Base-by-base conservation (phyloP, 805 yeast species). In the Saccharomycopsis capsularis region DNA sequence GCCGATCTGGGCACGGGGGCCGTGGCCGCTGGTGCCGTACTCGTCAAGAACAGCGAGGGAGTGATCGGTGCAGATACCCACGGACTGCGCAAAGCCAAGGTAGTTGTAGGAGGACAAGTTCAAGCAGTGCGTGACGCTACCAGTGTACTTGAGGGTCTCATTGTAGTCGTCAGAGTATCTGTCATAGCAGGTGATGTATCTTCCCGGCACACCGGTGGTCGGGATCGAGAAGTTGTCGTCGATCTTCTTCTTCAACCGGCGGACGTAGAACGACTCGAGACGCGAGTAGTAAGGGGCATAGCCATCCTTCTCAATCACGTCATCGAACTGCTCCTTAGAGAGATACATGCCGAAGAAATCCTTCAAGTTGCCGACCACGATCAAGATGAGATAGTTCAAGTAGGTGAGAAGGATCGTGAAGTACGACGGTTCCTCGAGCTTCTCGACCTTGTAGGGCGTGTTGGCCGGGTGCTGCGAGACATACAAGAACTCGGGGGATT, bases 201-300 rank as follows among this genome's bases (percentile, higher is more conserved):
- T 79, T 24, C 99, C 99, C 1, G 99, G 98, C 19, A 91, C 98
- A 45, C 97, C 98, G 52, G 85, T 84, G n/a, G 95, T 87, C 39
- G 96, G 96, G 63, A 96, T 80, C 1, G 95, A 87, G 65, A 93
- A 93, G 66, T 96, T 88, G 67, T 91, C 98, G 63, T 86, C 95
- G 51, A 93, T 78, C 66, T 96, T 84, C 57, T 76, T 78, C 64
- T 93, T 90, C 73, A 93, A 76, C 60, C 98, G 81, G 59, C 99
- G 82, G 39, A 90, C 83, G 65, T 90, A 93, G 64, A 93, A 95
- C 55, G 86, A 80, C 66, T 93, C 99, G 63, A 91, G 89, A 42
- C 89, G 91, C 23, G 93, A 85, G 59, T 84, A 85, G 84, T 96
- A 85, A 25, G 99, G 98, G 30, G 99, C 97, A 60, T 86, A 81